Base-by-base conservation (phyloP, 805 yeast genomes). In the Metschnikowia borealis region DNA sequence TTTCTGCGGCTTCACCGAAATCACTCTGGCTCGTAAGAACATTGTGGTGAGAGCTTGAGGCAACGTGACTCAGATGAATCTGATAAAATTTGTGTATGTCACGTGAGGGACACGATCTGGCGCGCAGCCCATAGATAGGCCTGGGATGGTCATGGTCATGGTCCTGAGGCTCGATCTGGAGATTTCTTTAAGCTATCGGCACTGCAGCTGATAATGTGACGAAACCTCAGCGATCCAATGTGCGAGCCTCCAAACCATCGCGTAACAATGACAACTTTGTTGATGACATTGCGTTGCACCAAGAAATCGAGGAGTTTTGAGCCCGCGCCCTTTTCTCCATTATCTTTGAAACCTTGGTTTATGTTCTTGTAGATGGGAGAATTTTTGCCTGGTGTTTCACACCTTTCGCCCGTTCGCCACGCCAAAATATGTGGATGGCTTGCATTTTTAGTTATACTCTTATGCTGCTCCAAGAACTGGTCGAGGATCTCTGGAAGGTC, bases 191-290 rank as follows among this genome's bases (percentile, higher is more conserved):
- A 58, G 37, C 83, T 79, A 50, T 81, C 83, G 14, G 71, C 67
- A 0, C 83, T 84, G 13, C 78, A 79, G 23, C 76, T 73, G 44
- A 81, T 75, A 5, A 88, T 87, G 56, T 82, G 84, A 51, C 87
- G 73, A 60, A 87, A 88, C 48, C 96, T 65, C 21, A 81, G 75
- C 4, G 88, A 75, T 0, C 96, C 96, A 38, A 88, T 62, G 3
- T 87, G 87, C 0, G 75, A 74, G 0, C 96, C 95, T 1, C 92
- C 92, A 61, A 85, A 85, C 96, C 95, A 87, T 52, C 96, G 63
- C 0, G 87, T 79, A 0, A 85, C 94, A 26, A 87, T 82, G 0
- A 87, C 77, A 15, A 87, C 58, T 0, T 82, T 77, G 60, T 85
- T 83, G 3, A 74, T 64, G 11, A 82, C 48, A 36, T 77, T 66